Evolutionary conservation across 2,329 filamentous ascomycete species (phyloP).

Genomic region (Hymenotorrendiella dingleyae): DNA sequence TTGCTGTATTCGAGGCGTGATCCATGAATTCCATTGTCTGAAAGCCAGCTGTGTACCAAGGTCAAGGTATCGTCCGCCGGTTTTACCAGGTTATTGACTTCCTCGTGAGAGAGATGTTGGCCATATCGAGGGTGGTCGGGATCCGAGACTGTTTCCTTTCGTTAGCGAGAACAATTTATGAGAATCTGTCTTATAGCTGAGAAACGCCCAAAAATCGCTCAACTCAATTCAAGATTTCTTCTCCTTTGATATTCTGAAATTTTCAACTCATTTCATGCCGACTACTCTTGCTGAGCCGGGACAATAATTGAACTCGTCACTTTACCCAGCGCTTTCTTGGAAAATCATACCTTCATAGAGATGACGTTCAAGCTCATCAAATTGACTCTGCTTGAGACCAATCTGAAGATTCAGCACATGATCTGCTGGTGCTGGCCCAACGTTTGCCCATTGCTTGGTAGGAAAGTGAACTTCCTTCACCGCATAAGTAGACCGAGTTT

Average conservation of each 20-base stretch:
- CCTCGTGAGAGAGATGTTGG: conserved; percentile 43
- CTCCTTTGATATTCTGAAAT: too few relatives aligned
- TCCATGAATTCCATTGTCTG: conserved; percentile 41
- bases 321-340: too few relatives aligned
- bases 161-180: too few relatives aligned
- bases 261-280: too few relatives aligned
- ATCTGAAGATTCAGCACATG: conserved; percentile 50
- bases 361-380: conserved; percentile 49
- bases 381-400: conserved; percentile 51
- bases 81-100: conserved; percentile 47
- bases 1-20: conserved; percentile 38
- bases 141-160: conserved; percentile 47
- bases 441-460: conserved; percentile 45
- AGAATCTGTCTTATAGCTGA: too few relatives aligned
- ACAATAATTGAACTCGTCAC: too few relatives aligned
- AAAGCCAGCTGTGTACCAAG: conserved; percentile 53
- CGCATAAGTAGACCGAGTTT: conserved; percentile 38
- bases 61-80: conserved; percentile 45
- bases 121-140: conserved; percentile 50
- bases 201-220: too few relatives aligned
- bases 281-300: too few relatives aligned
- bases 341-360: conserved; percentile 44
- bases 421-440: conserved; percentile 41
- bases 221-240: too few relatives aligned
- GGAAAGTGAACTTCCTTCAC: conserved; percentile 53